Percentiles rank a stretch among this genome's conserved stretches.
These are phyloP conservation scores for Laburnicola sp. DNA, from an alignment of 2,329 filamentous ascomycete genomes.

Conservation along the genomic window DNA sequence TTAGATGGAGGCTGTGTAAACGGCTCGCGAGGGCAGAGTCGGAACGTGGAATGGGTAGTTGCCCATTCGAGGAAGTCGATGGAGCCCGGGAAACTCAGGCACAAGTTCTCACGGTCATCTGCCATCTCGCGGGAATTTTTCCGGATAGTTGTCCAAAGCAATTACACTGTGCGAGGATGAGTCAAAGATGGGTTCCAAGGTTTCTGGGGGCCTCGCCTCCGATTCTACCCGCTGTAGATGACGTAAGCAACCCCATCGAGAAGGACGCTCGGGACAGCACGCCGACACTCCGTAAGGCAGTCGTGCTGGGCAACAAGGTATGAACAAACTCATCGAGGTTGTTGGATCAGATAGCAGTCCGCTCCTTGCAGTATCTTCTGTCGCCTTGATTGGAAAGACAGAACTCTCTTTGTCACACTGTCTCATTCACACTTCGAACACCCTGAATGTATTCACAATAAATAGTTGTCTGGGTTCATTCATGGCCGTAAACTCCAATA, in stretches of 20 bases:
- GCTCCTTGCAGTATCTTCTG: background rate
- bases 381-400: background rate
- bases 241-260: constrained; percentile 17
- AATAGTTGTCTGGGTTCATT: background rate
- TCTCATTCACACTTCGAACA: background rate
- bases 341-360: too few relatives aligned
- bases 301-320: background rate
- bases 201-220: constrained; percentile 16
- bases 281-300: constrained; percentile 23
- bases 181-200: constrained; percentile 25
- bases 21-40: constrained; percentile 28
- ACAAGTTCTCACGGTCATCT: constrained; percentile 37
- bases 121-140: constrained; percentile 14
- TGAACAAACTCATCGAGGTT: too few relatives aligned
- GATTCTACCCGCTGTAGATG: constrained; percentile 30
- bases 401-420: background rate
- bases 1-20: constrained; percentile 34
- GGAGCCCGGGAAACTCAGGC: constrained; percentile 25
- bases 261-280: constrained; percentile 19
- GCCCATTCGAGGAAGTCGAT: constrained; percentile 19
- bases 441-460: background rate
- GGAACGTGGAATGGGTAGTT: constrained; percentile 22
- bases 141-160: constrained; percentile 19
- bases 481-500: constrained; percentile 4
- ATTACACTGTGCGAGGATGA: constrained; percentile 17